Conservation (phyloP, 1,139 yeast genomes). For the Lodderomyces theae region DNA sequence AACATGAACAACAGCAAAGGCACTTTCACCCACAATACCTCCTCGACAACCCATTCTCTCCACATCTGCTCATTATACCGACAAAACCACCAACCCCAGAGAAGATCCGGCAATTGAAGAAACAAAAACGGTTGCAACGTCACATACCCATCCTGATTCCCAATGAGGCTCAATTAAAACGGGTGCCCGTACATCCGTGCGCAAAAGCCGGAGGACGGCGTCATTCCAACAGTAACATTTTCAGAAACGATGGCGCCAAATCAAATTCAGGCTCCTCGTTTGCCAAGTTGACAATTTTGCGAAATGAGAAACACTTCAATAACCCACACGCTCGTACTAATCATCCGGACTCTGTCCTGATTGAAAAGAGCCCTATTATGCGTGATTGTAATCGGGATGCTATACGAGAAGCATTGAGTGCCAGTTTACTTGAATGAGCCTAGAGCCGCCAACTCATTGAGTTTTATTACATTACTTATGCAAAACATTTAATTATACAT, state of each 20-base stretch:
- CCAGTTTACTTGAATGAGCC: slow-evolving; percentile 15
- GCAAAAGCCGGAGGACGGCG: background rate
- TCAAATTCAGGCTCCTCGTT: too few species aligned
- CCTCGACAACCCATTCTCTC: background rate
- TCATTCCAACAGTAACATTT: background rate
- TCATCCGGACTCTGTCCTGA: slow-evolving; percentile 34
- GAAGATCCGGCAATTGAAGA: slow-evolving; percentile 20
- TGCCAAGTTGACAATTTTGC: slow-evolving; percentile 46
- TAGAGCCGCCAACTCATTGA: background rate
- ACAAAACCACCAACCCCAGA: slow-evolving; percentile 17
- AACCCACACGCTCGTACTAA: too few species aligned
- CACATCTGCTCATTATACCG: background rate
- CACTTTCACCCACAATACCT: slow-evolving; percentile 1
- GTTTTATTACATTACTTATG: background rate
- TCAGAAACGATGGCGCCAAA: slow-evolving; percentile 23
- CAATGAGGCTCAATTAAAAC: slow-evolving; percentile 24
- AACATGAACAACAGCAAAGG: slow-evolving; percentile 14
- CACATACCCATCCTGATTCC: slow-evolving; percentile 19
- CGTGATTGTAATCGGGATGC: slow-evolving; percentile 33
- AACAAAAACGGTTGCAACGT: slow-evolving; percentile 14
- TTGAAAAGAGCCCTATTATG: slow-evolving; percentile 37
- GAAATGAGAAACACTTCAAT: slow-evolving; percentile 39
- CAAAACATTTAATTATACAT: background rate
- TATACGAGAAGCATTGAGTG: slow-evolving; percentile 32
- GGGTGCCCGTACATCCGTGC: slow-evolving; percentile 27